Base-by-base conservation (phyloP, 345 rosid genomes). In the Sonneratia alba region DNA sequence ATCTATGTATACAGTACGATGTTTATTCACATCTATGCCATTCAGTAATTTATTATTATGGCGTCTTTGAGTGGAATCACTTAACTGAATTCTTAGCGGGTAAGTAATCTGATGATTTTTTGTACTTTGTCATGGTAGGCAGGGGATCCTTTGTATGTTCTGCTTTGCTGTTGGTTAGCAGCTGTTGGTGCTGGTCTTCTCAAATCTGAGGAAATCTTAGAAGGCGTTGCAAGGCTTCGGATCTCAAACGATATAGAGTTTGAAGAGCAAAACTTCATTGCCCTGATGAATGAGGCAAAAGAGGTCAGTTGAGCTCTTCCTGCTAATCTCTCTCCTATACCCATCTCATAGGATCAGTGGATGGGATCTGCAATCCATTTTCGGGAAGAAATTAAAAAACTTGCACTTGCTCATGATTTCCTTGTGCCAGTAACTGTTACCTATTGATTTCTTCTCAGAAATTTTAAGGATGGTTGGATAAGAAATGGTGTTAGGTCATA, bases 181-280 rank as follows among this genome's bases (percentile, higher is more conserved):
- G 98, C 97, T 64, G 90, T 90, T 6, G 97, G 99, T 69, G 99
- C 97, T 69, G 99, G 99, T 66, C 90, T 95, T 74, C 82, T 95
- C 56, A 95, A 91, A 79, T 91, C 97, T 18, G 97, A 91, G 80
- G 97, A 91, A 81, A 90, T 94, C 49, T 80, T 90, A 74, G 97
- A 89, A 49, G 96, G 95, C 43, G 97, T 82, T 32, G 87, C 93
- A 0, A 83, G 97, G 75, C 93, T 94, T 80, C 86, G 90, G 68
- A 69, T 94, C 73, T 90, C 98, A 0, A 83, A 87, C 68, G 97
- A 94, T 79, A 82, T 90, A 40, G 98, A 94, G 75, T 91, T 94
- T 11, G 98, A 94, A 81, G 97, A 94, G 85, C 89, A 94, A 81
- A 90, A 76, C 74, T 91, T 91, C 72, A 76, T 94, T 77, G 86